Evolutionary conservation across 495 filamentous ascomycete genomes (phyloP), one percentile per base, ranked within the genome.

Genomic region (Penicillium subrubescens): DNA sequence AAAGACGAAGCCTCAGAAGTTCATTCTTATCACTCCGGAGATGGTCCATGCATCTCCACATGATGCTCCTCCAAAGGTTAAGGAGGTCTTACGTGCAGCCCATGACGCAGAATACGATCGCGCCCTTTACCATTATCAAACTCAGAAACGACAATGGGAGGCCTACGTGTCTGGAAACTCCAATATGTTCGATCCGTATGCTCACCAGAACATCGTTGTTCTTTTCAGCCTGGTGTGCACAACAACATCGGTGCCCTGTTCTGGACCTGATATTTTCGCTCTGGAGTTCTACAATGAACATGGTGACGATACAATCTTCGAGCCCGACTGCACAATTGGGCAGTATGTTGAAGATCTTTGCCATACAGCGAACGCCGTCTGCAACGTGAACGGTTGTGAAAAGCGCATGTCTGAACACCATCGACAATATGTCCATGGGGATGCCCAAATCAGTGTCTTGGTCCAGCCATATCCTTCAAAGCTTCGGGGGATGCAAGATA

Each of bases 51-150:
- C 89, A 51, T 86, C 89, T 33, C 88, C 91, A 12, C 87, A 89
- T 57, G 87, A 87, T 65, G 89, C 91, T 5, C 90, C 93, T 2
- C 87, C 86, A 19, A 92, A 96, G 70, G 89, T 97, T 50, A 92
- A 92, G 73, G 96, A 99, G 73, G 91, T 97, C 43, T 77, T 99
- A 27, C 91, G 92, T 71, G 96, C 95, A 35, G 93, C 97, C 17
- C 93, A 97, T 75, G 91, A 97, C 70, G 92, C 93, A 17, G 96
- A 99, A 70, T 97, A 97, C 69, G 95, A 98, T 73, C 94, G 94
- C 75, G 94, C 94, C 12, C 76, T 96, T 37, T 92, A 98, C 74
- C 92, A 93, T 62, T 98, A 97, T 71, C 86, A 92, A 73, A 97
- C 94, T 0, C 95, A 98, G 74, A 96, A 92, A 61, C 85, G 90